Conservation (phyloP, 441 rosid species). For the Breynia disticha region DNA sequence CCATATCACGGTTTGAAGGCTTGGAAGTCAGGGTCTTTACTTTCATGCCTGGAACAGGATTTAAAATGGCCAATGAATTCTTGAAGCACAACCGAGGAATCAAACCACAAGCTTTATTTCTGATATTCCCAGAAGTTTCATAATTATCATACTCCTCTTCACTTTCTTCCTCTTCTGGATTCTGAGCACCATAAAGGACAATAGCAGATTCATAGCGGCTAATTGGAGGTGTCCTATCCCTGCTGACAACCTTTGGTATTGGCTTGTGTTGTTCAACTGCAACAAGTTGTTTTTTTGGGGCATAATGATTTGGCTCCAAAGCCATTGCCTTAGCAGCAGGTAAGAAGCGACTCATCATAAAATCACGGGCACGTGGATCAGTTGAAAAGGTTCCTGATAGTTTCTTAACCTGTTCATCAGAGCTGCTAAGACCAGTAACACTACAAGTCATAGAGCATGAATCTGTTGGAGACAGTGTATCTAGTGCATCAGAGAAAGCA, state of each 20-base stretch:
- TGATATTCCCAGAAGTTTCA: slow-evolving; percentile 25
- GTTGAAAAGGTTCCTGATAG: slow-evolving; percentile 41
- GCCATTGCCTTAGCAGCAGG: slow-evolving; percentile 99
- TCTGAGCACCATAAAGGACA: slow-evolving; percentile 25
- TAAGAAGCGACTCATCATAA: slow-evolving; percentile 90
- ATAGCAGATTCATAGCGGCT: slow-evolving; percentile 13
- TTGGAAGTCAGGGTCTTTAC: slow-evolving; percentile 26
- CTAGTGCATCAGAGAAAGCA: slow-evolving; percentile 58
- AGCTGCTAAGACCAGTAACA: slow-evolving; percentile 45
- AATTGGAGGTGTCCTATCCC: slow-evolving; percentile 29
- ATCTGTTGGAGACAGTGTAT: slow-evolving; percentile 34
- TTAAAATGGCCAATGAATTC: slow-evolving; percentile 48
- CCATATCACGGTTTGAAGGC: slow-evolving; percentile 20
- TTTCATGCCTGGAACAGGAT: slow-evolving; percentile 56
- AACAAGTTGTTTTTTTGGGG: slow-evolving; percentile 49
- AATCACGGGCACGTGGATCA: slow-evolving; percentile 51
- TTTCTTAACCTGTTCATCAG: slow-evolving; percentile 29
- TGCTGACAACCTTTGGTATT: slow-evolving; percentile 26
- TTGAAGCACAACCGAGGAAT: slow-evolving; percentile 61
- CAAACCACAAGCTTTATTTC: slow-evolving; percentile 66
- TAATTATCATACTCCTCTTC: slow-evolving; percentile 36
- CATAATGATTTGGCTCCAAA: slow-evolving; percentile 44
- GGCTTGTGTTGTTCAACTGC: slow-evolving; percentile 35
- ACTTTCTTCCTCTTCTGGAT: slow-evolving; percentile 33
- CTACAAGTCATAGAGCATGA: slow-evolving; percentile 64